Evolutionary conservation across 1,139 yeast species (phyloP).

Genomic region (Suhomyces kunorum): DNA sequence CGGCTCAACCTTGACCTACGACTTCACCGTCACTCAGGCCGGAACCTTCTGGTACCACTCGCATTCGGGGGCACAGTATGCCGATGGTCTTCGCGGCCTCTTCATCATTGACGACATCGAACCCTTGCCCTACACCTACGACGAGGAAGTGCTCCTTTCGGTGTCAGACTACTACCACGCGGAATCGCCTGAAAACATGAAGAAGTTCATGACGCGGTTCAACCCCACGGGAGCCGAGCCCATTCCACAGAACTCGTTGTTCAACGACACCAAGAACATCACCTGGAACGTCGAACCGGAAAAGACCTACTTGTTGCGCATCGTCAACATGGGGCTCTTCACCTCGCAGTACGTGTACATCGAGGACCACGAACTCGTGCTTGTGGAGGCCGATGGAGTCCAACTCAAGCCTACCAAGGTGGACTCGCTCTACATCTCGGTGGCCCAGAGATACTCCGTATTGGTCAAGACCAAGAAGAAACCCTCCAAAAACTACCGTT

Average conservation of each 20-base stretch:
- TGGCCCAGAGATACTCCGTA: slow-evolving; percentile 71
- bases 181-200: slow-evolving; percentile 44
- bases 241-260: slow-evolving; percentile 63
- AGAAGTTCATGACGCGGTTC: slow-evolving; percentile 55
- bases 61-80: slow-evolving; percentile 74
- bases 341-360: slow-evolving; percentile 68
- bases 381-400: slow-evolving; percentile 76
- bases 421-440: slow-evolving; percentile 61
- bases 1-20: slow-evolving; percentile 62
- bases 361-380: slow-evolving; percentile 65
- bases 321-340: slow-evolving; percentile 68
- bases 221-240: slow-evolving; percentile 88
- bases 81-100: slow-evolving; percentile 78
- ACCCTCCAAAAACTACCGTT: slow-evolving; percentile 52
- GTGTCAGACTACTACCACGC: slow-evolving; percentile 66
- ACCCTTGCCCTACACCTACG: slow-evolving; percentile 56
- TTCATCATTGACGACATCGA: slow-evolving; percentile 65
- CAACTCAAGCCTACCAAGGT: slow-evolving; percentile 59
- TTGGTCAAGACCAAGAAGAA: slow-evolving; percentile 54
- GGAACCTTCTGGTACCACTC: slow-evolving; percentile 86
- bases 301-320: slow-evolving; percentile 62
- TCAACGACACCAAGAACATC: slow-evolving; percentile 63
- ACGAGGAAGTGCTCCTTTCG: slow-evolving; percentile 59
- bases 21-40: slow-evolving; percentile 64
- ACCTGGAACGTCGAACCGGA: slow-evolving; percentile 60